Conservation (phyloP, 148 eudicot species). For the Drosera capensis region DNA sequence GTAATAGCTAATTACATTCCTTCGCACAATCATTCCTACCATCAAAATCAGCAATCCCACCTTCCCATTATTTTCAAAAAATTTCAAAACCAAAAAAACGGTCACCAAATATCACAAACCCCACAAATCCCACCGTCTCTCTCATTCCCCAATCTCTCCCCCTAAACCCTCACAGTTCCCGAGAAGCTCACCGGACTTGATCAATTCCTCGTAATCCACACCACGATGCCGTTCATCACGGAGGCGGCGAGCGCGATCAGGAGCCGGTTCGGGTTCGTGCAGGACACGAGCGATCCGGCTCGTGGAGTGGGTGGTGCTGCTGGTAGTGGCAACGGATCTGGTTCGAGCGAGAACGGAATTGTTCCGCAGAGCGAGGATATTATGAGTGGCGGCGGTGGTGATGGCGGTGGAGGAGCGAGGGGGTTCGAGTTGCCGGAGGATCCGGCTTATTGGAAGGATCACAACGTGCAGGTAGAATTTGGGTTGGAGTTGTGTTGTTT, state of each 20-base stretch:
- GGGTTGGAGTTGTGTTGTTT: not conserved
- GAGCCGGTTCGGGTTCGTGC: constrained; percentile 46
- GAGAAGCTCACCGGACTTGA: too few relatives aligned
- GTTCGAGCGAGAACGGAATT: constrained; percentile 27
- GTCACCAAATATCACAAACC: too few relatives aligned
- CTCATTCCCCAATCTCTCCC: too few relatives aligned
- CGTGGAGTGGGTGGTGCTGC: too few relatives aligned
- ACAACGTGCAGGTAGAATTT: constrained; percentile 75
- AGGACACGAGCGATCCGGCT: constrained; percentile 29
- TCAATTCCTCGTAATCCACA: too few relatives aligned
- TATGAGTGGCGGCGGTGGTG: constrained; percentile 23
- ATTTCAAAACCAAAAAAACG: too few relatives aligned
- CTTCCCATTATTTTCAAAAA: too few relatives aligned
- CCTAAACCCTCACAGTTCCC: too few relatives aligned
- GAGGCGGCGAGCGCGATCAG: constrained; percentile 57
- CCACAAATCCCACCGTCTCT: too few relatives aligned
- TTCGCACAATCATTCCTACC: too few relatives aligned
- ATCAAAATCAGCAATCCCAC: too few relatives aligned
- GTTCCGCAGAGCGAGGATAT: constrained; percentile 19
- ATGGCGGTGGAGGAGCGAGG: constrained; percentile 9
- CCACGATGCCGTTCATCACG: constrained; percentile 50
- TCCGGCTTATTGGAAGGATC: constrained; percentile 89
- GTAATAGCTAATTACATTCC: too few relatives aligned
- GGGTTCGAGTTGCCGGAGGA: constrained; percentile 69
- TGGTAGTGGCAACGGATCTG: constrained; percentile 43